Percentiles rank a stretch among this genome's conserved stretches.
Conservation (phyloP, 106 monocot genomes). For the Cymbidium sinense region DNA sequence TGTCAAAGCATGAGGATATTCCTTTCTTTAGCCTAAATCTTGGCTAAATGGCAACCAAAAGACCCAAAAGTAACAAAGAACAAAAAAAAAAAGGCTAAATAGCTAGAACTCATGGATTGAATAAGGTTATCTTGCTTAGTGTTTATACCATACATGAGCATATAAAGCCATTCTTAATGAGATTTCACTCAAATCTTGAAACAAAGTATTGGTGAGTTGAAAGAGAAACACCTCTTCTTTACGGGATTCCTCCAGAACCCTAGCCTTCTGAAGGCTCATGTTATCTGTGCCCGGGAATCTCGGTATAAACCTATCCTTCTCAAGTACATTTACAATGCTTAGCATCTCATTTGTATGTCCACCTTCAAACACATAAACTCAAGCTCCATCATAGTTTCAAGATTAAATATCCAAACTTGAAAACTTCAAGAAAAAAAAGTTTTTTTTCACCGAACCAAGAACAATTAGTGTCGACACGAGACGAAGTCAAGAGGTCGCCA, state of each 20-base stretch:
- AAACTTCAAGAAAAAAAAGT: not conserved
- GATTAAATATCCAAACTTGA: not conserved
- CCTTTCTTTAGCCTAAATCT: too few relatives aligned
- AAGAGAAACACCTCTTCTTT: conserved; percentile 22
- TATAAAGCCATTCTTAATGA: too few relatives aligned
- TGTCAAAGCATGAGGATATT: too few relatives aligned
- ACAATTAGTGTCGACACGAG: conserved; percentile 29
- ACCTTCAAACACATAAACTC: conserved; percentile 29
- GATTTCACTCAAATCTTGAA: too few relatives aligned
- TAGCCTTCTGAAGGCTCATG: conserved; percentile 91
- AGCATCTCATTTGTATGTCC: conserved; percentile 97
- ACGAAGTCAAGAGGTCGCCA: conserved; percentile 3
- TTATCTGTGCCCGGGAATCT: conserved; percentile 73
- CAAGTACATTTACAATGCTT: conserved; percentile 55
- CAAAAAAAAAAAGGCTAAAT: too few relatives aligned
- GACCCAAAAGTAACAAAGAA: too few relatives aligned
- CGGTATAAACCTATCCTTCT: conserved; percentile 54
- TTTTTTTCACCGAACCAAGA: conserved; percentile 55
- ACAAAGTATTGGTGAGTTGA: not conserved
- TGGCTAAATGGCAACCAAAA: too few relatives aligned
- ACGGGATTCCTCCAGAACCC: conserved; percentile 49
- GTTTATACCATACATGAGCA: too few relatives aligned
- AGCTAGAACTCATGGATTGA: too few relatives aligned
- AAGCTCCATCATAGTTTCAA: not conserved
- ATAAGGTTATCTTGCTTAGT: too few relatives aligned